Percentiles rank a stretch among this genome's conserved stretches.
phyloP scores from a whole-genome alignment of 768 basidiomycete species.

The Collybia sordida region DNA sequence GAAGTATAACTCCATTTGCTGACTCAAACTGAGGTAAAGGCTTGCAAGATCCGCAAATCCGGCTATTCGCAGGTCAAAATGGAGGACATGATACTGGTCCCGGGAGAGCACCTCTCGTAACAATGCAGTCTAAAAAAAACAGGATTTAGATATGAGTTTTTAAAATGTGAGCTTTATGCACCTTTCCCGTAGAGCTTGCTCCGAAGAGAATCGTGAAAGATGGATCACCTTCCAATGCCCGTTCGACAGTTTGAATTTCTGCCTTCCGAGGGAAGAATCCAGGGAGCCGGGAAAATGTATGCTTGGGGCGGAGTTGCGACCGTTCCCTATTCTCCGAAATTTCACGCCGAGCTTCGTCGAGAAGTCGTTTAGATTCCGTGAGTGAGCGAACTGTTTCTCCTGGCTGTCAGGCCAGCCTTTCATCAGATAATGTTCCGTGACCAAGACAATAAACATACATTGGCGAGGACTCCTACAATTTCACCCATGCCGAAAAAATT shows the following conservation, averaged over 20 bases:
- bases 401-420: conserved; percentile 44
- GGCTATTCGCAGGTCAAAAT: conserved; percentile 82
- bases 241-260: conserved; percentile 66
- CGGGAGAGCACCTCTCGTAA: conserved; percentile 74
- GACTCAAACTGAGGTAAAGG: conserved; percentile 73
- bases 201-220: conserved; percentile 82
- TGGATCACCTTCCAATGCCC: conserved; percentile 66
- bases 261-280: conserved; percentile 69
- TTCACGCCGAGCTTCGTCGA: conserved; percentile 79
- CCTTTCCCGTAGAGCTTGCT: conserved; percentile 82
- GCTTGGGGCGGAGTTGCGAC: conserved; percentile 65
- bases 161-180: conserved; percentile 15
- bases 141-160: background rate
- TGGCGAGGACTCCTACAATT: conserved; percentile 70
- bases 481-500: conserved; percentile 82
- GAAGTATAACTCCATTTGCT: conserved; percentile 83
- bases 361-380: conserved; percentile 70
- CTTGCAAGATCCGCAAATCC: conserved; percentile 82
- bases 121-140: conserved; percentile 65
- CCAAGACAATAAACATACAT: conserved; percentile 44
- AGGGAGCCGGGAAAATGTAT: conserved; percentile 77
- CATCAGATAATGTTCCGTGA: conserved; percentile 4
- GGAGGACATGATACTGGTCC: conserved; percentile 73
- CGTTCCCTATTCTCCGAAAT: conserved; percentile 68
- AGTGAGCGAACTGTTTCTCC: conserved; percentile 77